Percentiles rank a stretch among this genome's conserved stretches.
Conservation (phyloP, 2,329 filamentous ascomycete species). For the Pseudocercospora eumusae region DNA sequence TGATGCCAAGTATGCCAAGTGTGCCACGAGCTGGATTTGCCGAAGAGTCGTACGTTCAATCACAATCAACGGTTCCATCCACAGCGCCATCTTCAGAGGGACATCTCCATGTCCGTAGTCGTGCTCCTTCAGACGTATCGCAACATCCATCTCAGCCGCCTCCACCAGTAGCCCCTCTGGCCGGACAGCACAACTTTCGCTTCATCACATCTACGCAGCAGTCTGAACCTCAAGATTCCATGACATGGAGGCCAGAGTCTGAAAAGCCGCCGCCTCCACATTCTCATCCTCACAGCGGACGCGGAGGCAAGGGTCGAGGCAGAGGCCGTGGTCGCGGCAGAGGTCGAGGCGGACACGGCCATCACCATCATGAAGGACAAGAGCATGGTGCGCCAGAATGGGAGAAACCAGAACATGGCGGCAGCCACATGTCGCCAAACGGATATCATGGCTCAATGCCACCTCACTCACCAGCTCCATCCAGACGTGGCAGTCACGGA, state of each 20-base stretch:
- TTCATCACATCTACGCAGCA: slow-evolving; percentile 40
- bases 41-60: slow-evolving; percentile 30
- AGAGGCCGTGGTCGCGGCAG: slow-evolving; percentile 46
- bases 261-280: slow-evolving; percentile 20
- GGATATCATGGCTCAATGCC: slow-evolving; percentile 33
- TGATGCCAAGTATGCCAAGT: slow-evolving; percentile 38
- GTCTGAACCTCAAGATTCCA: slow-evolving; percentile 33
- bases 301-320: slow-evolving; percentile 33
- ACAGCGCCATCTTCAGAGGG: slow-evolving; percentile 9
- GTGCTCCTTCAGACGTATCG: slow-evolving; percentile 39
- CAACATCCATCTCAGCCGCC: slow-evolving; percentile 33
- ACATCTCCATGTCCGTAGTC: slow-evolving; percentile 31
- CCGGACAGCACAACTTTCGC: slow-evolving; percentile 32
- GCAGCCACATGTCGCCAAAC: slow-evolving; percentile 42
- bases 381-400: slow-evolving; percentile 45
- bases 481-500: slow-evolving; percentile 12
- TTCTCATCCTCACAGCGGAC: slow-evolving; percentile 11
- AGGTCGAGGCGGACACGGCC: slow-evolving; percentile 43
- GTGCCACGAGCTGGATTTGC: slow-evolving; percentile 33
- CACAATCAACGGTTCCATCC: slow-evolving; percentile 24
- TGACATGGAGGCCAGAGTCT: slow-evolving; percentile 32
- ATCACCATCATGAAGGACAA: slow-evolving; percentile 30
- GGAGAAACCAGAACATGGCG: slow-evolving; percentile 43
- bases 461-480: slow-evolving; percentile 22
- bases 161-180: slow-evolving; percentile 25